Conservation (phyloP, 1,139 yeast genomes). For the Hemisphaericaspora subhashii region DNA sequence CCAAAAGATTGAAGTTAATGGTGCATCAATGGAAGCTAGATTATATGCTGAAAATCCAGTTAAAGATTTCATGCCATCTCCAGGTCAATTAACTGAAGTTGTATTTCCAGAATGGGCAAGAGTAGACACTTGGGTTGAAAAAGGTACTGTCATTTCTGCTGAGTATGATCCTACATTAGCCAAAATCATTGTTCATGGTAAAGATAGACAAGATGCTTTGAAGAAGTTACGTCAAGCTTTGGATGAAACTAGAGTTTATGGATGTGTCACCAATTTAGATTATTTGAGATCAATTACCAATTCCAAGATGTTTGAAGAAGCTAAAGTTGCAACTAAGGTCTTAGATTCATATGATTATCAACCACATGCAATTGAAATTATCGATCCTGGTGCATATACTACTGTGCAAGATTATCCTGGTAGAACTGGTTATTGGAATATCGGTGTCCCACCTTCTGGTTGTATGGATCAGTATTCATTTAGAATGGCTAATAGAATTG, state of each 20-base stretch:
- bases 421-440: conserved; percentile 79
- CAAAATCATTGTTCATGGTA: conserved; percentile 92
- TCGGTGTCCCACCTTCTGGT: conserved; percentile 98
- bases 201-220: conserved; percentile 82
- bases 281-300: conserved; percentile 83
- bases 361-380: conserved; percentile 81
- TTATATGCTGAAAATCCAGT: conserved; percentile 96
- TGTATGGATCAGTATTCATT: conserved; percentile 95
- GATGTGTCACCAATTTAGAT: conserved; percentile 87
- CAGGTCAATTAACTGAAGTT: conserved; percentile 89
- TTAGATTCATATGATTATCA: conserved; percentile 78
- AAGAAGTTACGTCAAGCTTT: conserved; percentile 74
- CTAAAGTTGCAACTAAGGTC: conserved; percentile 82
- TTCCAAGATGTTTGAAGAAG: conserved; percentile 79
- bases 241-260: conserved; percentile 81
- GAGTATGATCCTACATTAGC: conserved; percentile 97
- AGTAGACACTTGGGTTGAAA: conserved; percentile 89
- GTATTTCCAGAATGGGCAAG: conserved; percentile 87
- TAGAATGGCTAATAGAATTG: conserved; percentile 84
- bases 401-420: conserved; percentile 97
- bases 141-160: conserved; percentile 87
- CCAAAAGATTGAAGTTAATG: conserved; percentile 59
- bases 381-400: conserved; percentile 89
- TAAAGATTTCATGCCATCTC: conserved; percentile 91
- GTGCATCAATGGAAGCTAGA: conserved; percentile 96